Evolutionary conservation across 2,329 filamentous ascomycete species (phyloP).

Genomic region (Aspergillus chevalieri): DNA sequence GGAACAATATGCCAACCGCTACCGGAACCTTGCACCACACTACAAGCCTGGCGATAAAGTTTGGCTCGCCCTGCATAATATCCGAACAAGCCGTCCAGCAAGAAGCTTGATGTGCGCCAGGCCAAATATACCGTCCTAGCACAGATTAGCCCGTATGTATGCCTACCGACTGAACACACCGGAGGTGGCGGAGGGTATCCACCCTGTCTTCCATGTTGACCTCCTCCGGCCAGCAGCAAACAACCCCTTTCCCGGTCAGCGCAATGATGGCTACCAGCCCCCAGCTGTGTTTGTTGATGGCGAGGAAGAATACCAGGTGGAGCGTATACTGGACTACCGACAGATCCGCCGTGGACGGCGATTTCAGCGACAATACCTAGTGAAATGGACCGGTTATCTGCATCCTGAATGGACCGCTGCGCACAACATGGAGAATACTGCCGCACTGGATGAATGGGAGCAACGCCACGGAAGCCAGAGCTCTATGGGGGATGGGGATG

Average conservation of each 20-base stretch:
- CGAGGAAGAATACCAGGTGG: neutral
- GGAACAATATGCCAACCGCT: neutral
- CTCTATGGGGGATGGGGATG: neutral
- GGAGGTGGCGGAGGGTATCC: no score
- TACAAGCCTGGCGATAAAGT: no score
- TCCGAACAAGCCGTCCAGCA: no score
- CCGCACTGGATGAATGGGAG: neutral
- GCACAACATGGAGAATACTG: neutral
- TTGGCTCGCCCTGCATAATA: no score
- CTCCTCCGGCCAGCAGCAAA: neutral
- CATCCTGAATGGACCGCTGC: neutral
- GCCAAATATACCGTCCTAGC: no score
- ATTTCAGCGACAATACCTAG: constrained; percentile 15
- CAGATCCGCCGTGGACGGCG: neutral
- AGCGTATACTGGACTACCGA: neutral
- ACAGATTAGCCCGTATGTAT: no score
- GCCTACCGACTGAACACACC: no score
- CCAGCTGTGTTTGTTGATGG: constrained; percentile 1
- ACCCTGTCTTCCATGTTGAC: no score
- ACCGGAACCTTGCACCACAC: neutral
- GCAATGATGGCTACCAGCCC: neutral
- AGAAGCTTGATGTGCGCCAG: no score
- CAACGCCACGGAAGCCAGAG: neutral
- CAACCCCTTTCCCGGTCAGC: constrained; percentile 2
- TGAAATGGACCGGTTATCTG: neutral